phyloP scores from a whole-genome alignment of 768 basidiomycete species.

The Polyporus arcularius region DNA sequence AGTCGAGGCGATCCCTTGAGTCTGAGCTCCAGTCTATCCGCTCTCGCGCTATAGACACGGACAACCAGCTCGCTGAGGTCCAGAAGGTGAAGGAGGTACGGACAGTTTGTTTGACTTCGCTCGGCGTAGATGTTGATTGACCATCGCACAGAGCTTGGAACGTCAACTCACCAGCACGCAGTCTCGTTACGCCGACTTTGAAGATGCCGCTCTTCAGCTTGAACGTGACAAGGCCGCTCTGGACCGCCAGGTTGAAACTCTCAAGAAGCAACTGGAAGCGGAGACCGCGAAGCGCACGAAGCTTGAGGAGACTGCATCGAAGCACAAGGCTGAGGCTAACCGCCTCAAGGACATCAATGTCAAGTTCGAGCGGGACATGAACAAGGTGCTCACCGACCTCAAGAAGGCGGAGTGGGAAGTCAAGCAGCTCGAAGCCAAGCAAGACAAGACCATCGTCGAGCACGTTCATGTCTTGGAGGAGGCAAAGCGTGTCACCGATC shows the following conservation, averaged over 20 bases:
- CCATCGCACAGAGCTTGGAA: slow-evolving; percentile 62
- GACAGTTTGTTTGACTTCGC: not conserved
- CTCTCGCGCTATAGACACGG: slow-evolving; percentile 66
- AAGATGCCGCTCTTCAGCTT: slow-evolving; percentile 82
- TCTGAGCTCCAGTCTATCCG: slow-evolving; percentile 74
- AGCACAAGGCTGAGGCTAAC: slow-evolving; percentile 69
- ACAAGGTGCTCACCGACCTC: slow-evolving; percentile 78
- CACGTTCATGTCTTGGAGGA: slow-evolving; percentile 96
- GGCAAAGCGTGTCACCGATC: slow-evolving; percentile 92
- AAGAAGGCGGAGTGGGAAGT: slow-evolving; percentile 84
- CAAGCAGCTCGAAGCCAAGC: slow-evolving; percentile 79
- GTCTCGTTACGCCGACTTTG: slow-evolving; percentile 79
- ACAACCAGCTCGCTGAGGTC: slow-evolving; percentile 62
- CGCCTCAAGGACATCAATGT: slow-evolving; percentile 66
- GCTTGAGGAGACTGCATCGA: slow-evolving; percentile 64
- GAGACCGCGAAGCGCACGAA: slow-evolving; percentile 75
- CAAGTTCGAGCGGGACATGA: slow-evolving; percentile 79
- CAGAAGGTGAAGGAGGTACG: slow-evolving; percentile 72
- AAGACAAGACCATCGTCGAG: slow-evolving; percentile 98
- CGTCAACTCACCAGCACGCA: slow-evolving; percentile 74
- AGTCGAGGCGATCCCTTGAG: slow-evolving; percentile 63
- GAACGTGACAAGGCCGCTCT: slow-evolving; percentile 81
- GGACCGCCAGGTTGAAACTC: slow-evolving; percentile 69
- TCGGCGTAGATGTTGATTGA: not conserved
- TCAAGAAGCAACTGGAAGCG: slow-evolving; percentile 70